Conservation (phyloP, 495 filamentous ascomycete genomes). For the Lasiosphaeria miniovina region DNA sequence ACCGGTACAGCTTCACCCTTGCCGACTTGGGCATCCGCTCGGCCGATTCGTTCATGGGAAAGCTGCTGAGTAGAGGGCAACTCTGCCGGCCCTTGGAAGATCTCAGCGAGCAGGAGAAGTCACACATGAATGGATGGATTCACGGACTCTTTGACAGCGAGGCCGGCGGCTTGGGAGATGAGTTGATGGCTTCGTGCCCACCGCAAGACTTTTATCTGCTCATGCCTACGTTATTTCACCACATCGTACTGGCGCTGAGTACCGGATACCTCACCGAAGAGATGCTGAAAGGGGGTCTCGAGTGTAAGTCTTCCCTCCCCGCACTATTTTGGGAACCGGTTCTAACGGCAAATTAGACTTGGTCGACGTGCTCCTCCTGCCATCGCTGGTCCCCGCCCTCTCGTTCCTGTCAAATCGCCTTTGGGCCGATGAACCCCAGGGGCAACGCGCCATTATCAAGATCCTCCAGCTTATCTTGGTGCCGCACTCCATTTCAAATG, state of each 20-base stretch:
- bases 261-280: conserved; percentile 70
- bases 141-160: conserved; percentile 81
- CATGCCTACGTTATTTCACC: conserved; percentile 83
- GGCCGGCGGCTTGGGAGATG: conserved; percentile 69
- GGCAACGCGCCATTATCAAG: conserved; percentile 64
- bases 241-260: conserved; percentile 74
- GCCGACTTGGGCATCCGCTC: conserved; percentile 62
- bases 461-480: conserved; percentile 74
- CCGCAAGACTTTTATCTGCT: conserved; percentile 93
- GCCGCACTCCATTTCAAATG: conserved; percentile 72
- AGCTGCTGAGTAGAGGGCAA: conserved; percentile 65
- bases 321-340: neutral
- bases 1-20: conserved; percentile 73
- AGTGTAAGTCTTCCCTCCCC: conserved; percentile 58
- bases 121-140: conserved; percentile 80
- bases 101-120: conserved; percentile 69
- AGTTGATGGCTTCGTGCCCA: conserved; percentile 85
- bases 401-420: conserved; percentile 77
- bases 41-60: conserved; percentile 71
- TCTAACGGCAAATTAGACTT: conserved; percentile 53
- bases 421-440: conserved; percentile 55
- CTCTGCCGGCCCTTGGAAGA: conserved; percentile 60
- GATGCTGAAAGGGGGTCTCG: conserved; percentile 79
- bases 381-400: conserved; percentile 78
- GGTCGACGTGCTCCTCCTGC: conserved; percentile 84